These are phyloP conservation scores for Setomelanomma holmii DNA, from an alignment of 2,329 filamentous ascomycete species.

Conservation along the genomic window DNA sequence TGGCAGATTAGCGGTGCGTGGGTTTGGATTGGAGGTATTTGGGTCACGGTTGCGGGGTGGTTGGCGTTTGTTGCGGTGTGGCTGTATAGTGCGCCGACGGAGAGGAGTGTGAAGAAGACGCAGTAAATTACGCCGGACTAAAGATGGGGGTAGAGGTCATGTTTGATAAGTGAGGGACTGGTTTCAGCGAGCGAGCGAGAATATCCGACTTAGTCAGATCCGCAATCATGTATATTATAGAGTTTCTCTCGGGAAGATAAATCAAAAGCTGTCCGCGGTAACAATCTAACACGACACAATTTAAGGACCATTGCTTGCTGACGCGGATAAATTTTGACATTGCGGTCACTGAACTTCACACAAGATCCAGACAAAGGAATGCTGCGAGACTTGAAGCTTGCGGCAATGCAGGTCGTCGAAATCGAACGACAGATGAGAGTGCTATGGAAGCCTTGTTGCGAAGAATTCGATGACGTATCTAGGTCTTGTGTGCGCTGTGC, in stretches of 20 bases:
- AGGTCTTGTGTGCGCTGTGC: too few species aligned
- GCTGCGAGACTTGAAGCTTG: too few species aligned
- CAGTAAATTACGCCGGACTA: conserved; percentile 39
- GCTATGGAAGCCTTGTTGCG: too few species aligned
- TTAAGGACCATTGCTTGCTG: not conserved
- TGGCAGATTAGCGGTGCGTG: conserved; percentile 89
- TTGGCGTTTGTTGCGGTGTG: conserved; percentile 84
- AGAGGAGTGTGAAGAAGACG: conserved; percentile 58
- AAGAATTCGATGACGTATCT: too few species aligned
- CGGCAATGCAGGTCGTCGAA: too few species aligned
- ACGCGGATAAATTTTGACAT: too few species aligned
- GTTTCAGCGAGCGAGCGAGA: not conserved
- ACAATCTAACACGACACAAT: not conserved
- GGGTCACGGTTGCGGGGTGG: conserved; percentile 83
- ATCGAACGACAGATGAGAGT: too few species aligned
- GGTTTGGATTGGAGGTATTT: conserved; percentile 92
- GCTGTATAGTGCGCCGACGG: conserved; percentile 75
- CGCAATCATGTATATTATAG: conserved; percentile 7
- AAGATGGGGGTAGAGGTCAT: not conserved
- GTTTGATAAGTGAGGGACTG: not conserved
- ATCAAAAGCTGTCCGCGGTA: conserved; percentile 10
- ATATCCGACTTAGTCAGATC: not conserved
- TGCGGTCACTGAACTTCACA: too few species aligned
- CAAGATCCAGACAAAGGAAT: too few species aligned
- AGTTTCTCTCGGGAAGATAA: conserved; percentile 4